These are phyloP conservation scores for Sarocladium brachiariae DNA, from an alignment of 2,329 filamentous ascomycete genomes.

Conservation along the genomic window DNA sequence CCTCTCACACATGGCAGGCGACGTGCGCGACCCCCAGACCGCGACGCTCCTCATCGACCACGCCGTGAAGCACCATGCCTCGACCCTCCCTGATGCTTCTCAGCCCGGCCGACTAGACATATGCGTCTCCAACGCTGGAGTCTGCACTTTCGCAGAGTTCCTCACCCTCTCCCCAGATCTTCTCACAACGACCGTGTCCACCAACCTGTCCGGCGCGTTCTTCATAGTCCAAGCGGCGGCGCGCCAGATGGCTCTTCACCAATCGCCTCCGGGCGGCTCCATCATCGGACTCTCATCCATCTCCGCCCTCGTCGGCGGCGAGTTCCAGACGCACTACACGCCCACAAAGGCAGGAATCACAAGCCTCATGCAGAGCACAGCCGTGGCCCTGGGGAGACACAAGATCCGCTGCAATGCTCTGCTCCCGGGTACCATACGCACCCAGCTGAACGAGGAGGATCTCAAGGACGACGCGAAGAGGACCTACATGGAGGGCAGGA, in stretches of 20 bases:
- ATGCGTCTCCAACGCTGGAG: constrained; percentile 82
- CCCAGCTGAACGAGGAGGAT: constrained; percentile 79
- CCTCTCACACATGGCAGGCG: constrained; percentile 65
- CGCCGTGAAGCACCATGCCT: constrained; percentile 45
- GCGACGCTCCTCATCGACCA: constrained; percentile 59
- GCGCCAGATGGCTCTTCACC: constrained; percentile 63
- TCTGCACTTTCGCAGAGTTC: constrained; percentile 86
- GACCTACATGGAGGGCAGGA: constrained; percentile 72
- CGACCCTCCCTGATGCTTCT: constrained; percentile 28
- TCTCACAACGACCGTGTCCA: constrained; percentile 63
- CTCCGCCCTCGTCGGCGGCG: constrained; percentile 70
- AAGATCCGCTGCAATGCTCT: constrained; percentile 77
- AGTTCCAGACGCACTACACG: constrained; percentile 76
- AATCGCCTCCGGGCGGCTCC: constrained; percentile 62
- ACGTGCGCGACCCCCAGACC: constrained; percentile 69
- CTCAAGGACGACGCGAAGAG: constrained; percentile 66
- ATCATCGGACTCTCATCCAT: constrained; percentile 75
- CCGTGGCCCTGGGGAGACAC: constrained; percentile 70
- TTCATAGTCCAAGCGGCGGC: constrained; percentile 81
- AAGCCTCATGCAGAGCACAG: constrained; percentile 76
- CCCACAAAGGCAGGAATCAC: constrained; percentile 80
- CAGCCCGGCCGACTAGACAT: constrained; percentile 56
- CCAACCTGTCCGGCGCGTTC: constrained; percentile 85
- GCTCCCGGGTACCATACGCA: constrained; percentile 75
- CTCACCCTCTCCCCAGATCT: constrained; percentile 65